A percentile compares a stretch with the other conserved stretches of the same genome.
These are phyloP conservation scores for Colletotrichum cuscutae DNA, from an alignment of 2,329 filamentous ascomycete genomes.

Conservation along the genomic window DNA sequence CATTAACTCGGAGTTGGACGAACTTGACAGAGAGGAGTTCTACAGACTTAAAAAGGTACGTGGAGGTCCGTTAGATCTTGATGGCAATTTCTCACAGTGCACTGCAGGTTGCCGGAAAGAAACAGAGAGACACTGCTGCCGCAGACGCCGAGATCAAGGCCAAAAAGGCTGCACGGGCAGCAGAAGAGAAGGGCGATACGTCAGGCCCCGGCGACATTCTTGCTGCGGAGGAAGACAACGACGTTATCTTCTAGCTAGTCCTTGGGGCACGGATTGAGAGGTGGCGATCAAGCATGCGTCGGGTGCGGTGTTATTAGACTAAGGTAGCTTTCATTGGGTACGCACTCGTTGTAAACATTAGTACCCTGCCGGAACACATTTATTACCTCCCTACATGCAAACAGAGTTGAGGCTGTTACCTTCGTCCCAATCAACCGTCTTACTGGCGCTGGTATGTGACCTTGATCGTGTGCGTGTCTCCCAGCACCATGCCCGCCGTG, in stretches of 20 bases:
- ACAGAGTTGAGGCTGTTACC: neutral
- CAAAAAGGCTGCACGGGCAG: constrained; percentile 54
- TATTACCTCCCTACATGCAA: neutral
- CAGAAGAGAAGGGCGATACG: constrained; percentile 51
- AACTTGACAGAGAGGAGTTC: constrained; percentile 97
- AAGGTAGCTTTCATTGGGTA: neutral
- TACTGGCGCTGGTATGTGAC: constrained; percentile 96
- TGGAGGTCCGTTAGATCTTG: too few species aligned
- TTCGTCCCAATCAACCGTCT: neutral
- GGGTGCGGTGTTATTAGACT: neutral
- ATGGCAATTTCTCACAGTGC: neutral
- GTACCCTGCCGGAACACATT: neutral
- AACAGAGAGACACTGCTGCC: constrained; percentile 79
- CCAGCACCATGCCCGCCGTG: constrained; percentile 84
- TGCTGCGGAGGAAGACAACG: constrained; percentile 80
- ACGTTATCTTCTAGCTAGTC: constrained; percentile 79
- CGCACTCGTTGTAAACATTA: neutral
- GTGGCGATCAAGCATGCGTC: neutral
- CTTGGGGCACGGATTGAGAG: neutral
- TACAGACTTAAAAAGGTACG: constrained; percentile 89
- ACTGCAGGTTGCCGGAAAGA: constrained; percentile 77
- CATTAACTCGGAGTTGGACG: constrained; percentile 98
- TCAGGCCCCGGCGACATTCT: constrained; percentile 72
- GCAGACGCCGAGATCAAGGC: constrained; percentile 81
- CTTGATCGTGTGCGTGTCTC: constrained; percentile 79